Conservation (phyloP, 371 early-diverging fungal species). For the Rhizopus sp. region DNA sequence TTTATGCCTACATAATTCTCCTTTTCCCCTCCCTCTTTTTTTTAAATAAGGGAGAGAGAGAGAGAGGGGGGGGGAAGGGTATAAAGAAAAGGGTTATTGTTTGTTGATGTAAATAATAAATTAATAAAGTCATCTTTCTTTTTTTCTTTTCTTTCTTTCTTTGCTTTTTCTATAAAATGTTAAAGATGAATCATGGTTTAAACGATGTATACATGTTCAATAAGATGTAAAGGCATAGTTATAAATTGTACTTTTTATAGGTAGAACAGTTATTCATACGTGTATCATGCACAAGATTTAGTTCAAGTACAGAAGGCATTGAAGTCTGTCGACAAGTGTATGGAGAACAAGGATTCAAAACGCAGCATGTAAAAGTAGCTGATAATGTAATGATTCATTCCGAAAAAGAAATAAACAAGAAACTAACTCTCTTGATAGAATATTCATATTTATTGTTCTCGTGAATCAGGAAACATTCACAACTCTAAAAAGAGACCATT, state of each 20-base stretch:
- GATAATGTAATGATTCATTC: conserved; percentile 31
- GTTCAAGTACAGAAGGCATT: conserved; percentile 36
- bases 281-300: conserved; percentile 16
- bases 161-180: conserved; percentile 13
- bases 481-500: conserved; percentile 18
- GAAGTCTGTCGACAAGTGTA: conserved; percentile 41
- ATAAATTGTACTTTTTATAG: background rate
- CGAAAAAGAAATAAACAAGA: no score
- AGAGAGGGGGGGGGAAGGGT: background rate
- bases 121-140: conserved; percentile 10
- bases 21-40: conserved; percentile 15
- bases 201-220: background rate
- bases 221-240: background rate
- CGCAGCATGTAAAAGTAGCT: conserved; percentile 40
- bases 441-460: conserved; percentile 62
- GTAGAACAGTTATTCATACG: background rate
- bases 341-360: conserved; percentile 40
- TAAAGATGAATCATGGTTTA: conserved; percentile 2
- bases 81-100: conserved; percentile 1
- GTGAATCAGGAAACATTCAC: conserved; percentile 11
- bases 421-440: conserved; percentile 27
- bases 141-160: conserved; percentile 11
- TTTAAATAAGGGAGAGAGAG: conserved; percentile 5
- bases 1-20: conserved; percentile 17
- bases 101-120: conserved; percentile 1